Conservation (phyloP, 1,284 basidiomycete genomes). For the Schizophyllum commune region DNA sequence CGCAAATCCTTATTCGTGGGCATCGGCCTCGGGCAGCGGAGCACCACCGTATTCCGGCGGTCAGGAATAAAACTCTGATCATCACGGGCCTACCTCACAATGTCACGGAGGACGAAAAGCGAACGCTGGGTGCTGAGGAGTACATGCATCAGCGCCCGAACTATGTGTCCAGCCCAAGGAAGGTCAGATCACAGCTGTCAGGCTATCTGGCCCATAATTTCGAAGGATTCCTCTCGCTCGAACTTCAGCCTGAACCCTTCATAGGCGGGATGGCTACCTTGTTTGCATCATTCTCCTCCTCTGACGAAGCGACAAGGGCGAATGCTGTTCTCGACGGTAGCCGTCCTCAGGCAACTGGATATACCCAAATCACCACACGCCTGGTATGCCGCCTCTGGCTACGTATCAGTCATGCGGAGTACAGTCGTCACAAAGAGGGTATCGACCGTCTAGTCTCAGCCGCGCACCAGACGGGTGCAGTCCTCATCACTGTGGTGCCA, state of each 20-base stretch:
- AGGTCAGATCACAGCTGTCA: slow-evolving; percentile 32
- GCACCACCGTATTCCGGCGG: slow-evolving; percentile 47
- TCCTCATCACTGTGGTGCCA: too few relatives aligned
- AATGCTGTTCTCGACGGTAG: too few relatives aligned
- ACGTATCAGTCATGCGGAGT: too few relatives aligned
- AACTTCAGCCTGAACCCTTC: slow-evolving; percentile 41
- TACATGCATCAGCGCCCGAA: slow-evolving; percentile 45
- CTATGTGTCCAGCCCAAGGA: slow-evolving; percentile 29
- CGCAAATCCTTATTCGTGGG: slow-evolving; percentile 28
- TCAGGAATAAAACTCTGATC: slow-evolving; percentile 48
- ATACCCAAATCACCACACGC: too few relatives aligned
- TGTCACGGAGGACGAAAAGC: slow-evolving; percentile 31
- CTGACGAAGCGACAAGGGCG: too few relatives aligned
- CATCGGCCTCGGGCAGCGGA: slow-evolving; percentile 33
- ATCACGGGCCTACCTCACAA: slow-evolving; percentile 44
- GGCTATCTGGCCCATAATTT: slow-evolving; percentile 2
- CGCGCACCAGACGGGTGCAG: too few relatives aligned
- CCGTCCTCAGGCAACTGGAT: too few relatives aligned
- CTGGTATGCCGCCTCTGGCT: too few relatives aligned
- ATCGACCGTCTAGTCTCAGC: too few relatives aligned
- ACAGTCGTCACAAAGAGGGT: too few relatives aligned
- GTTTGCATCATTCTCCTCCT: too few relatives aligned
- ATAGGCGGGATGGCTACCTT: too few relatives aligned
- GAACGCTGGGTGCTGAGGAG: slow-evolving; percentile 38
- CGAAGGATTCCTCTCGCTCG: not conserved